These are phyloP conservation scores for Heterobasidion occidentale DNA, from an alignment of 1,284 basidiomycete species.

Conservation along the genomic window DNA sequence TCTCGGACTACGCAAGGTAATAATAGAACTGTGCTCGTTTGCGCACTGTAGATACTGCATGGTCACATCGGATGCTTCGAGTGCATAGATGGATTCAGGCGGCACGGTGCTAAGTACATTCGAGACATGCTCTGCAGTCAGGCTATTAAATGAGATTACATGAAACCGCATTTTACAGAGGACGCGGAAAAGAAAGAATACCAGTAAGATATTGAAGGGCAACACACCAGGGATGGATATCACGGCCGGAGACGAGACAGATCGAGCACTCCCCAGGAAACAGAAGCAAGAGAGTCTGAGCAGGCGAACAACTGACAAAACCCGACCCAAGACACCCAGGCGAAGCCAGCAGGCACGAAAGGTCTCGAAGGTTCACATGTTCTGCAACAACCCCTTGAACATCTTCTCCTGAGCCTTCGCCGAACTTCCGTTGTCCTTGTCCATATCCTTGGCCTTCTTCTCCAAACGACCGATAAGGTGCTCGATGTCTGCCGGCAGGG, in stretches of 20 bases:
- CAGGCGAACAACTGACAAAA: neutral
- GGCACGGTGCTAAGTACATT: no score
- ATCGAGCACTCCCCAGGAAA: neutral
- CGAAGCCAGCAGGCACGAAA: neutral
- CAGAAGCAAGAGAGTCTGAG: neutral
- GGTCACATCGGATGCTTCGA: no score
- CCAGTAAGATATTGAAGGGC: no score
- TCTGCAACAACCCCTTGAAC: neutral
- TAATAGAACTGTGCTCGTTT: no score
- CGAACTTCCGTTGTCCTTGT: neutral
- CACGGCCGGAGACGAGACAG: neutral
- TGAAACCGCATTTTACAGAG: no score
- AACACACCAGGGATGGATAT: no score
- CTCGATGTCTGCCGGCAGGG: slow-evolving; percentile 7
- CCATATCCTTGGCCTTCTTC: slow-evolving; percentile 5
- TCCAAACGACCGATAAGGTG: slow-evolving; percentile 4
- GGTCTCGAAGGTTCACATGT: neutral
- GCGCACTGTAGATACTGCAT: no score
- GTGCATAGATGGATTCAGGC: no score
- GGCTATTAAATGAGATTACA: no score
- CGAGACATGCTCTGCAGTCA: no score
- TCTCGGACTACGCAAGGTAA: neutral
- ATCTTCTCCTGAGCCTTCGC: slow-evolving; percentile 1
- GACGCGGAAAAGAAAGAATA: no score
- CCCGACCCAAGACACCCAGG: neutral